Evolutionary conservation across 2,329 filamentous ascomycete species (phyloP), one percentile per base, ranked within the genome.

Genomic region (Cercospora sesami): DNA sequence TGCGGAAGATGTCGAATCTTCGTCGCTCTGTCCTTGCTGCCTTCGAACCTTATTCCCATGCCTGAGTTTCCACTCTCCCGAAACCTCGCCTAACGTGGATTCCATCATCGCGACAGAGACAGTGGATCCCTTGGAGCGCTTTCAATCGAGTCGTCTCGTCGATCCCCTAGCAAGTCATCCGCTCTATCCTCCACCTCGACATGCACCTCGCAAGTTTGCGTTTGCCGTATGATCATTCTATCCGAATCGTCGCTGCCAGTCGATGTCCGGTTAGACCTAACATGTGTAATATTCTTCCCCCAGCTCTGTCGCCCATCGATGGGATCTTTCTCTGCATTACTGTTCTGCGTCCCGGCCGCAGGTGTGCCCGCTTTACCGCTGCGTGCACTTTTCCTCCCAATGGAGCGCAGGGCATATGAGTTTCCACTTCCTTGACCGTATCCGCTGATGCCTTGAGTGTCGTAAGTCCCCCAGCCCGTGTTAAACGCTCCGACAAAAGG

Each of bases 401-500:
- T 26, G 0, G 71, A 73, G 2, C 66, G 51, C 65, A 73, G 60
- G 16, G 67, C 70, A 48, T 73, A 72, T 6, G 68, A 72, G n/a
- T 60, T 53, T 51, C 57, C 68, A 58, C 68, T 71, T 30, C 60
- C 64, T 18, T 68, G 60, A 8, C 71, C 71, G 26, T 72, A 72
- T 23, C 71, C 70, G 36, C 65, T 66, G 36, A 71, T 42, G 2
- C 71, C 72, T 21, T 65, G 65, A 14, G 67, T 68, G 26, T 73
- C 71, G 66, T 68, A 66, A 4, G 73, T 72, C 16, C 73, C 73
- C 68, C 69, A 73, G 9, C 69, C 63, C 3, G 73, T 74, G 33
- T 74, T 74, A 66, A 73, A 72, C 12, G 73, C 72, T 26, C 68
- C 66, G 16, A 74, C 66, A 57, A 74, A 74, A n/a, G 69, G 68